phyloP scores from a whole-genome alignment of 805 yeast species.

The Starmerella bombicola region DNA sequence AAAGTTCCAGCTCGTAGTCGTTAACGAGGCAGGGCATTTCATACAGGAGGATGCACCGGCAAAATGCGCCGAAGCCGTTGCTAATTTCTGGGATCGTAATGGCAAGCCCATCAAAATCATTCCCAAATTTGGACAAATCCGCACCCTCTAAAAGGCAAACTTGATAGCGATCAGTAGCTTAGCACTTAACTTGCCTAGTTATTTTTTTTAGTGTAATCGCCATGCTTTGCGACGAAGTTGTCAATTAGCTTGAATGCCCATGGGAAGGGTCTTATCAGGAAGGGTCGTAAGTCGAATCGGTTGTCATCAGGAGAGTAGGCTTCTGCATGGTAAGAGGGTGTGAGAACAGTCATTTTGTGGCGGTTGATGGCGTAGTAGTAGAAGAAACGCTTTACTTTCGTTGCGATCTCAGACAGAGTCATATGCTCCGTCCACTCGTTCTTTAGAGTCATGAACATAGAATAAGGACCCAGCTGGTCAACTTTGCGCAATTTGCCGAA shows the following conservation, averaged over 20 bases:
- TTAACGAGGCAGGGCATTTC: conserved; percentile 77
- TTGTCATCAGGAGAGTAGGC: conserved; percentile 97
- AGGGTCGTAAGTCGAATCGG: conserved; percentile 92
- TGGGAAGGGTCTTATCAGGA: conserved; percentile 79
- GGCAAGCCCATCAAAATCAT: conserved; percentile 23
- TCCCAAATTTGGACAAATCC: conserved; percentile 29
- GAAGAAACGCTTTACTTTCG: conserved; percentile 83
- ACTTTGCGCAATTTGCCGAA: conserved; percentile 88
- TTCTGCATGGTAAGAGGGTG: conserved; percentile 96
- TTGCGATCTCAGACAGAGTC: conserved; percentile 75
- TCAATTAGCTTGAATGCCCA: conserved; percentile 88
- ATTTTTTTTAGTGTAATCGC: too few relatives aligned
- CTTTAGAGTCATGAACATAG: conserved; percentile 78
- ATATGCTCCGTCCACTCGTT: conserved; percentile 76
- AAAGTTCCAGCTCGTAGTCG: conserved; percentile 70
- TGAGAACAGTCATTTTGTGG: conserved; percentile 93
- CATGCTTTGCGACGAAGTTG: conserved; percentile 39
- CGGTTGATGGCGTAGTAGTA: conserved; percentile 90
- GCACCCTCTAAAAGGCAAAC: conserved; percentile 8
- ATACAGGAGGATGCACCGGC: conserved; percentile 84
- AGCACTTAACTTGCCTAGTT: too few relatives aligned
- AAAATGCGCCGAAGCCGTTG: conserved; percentile 46
- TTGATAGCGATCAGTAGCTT: too few relatives aligned
- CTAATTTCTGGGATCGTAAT: conserved; percentile 30
- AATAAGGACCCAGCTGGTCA: conserved; percentile 90